Evolutionary conservation across 164 flowering plant genomes (phyloP).

Genomic region (Kingdonia uniflora): DNA sequence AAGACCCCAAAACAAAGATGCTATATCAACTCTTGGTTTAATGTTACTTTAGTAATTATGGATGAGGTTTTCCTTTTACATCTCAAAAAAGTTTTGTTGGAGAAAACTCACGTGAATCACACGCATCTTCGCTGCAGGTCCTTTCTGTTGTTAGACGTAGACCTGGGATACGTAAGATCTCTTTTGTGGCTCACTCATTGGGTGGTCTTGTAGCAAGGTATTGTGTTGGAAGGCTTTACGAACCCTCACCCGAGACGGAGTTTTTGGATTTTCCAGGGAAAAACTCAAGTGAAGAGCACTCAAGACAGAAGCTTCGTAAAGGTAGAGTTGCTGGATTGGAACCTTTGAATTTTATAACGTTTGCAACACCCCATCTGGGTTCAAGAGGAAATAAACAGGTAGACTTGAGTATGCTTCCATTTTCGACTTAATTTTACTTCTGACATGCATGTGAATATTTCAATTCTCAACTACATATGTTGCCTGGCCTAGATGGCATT

Average conservation of each 20-base stretch:
- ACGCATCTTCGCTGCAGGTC: conserved; percentile 41
- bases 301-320: conserved; percentile 26
- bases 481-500: too few relatives aligned
- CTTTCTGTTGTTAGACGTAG: conserved; percentile 45
- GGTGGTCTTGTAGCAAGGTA: conserved; percentile 94
- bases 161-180: conserved; percentile 64
- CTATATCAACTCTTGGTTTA: too few relatives aligned
- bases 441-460: too few relatives aligned
- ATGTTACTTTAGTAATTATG: too few relatives aligned
- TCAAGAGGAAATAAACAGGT: conserved; percentile 90
- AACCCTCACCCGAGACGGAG: conserved; percentile 14
- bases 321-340: conserved; percentile 77
- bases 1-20: too few relatives aligned
- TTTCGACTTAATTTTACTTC: too few relatives aligned
- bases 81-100: too few relatives aligned
- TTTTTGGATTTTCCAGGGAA: conserved; percentile 12
- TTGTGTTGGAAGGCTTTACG: conserved; percentile 75
- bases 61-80: too few relatives aligned
- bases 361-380: conserved; percentile 97
- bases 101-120: too few relatives aligned
- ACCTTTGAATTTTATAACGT: conserved; percentile 85
- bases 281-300: conserved; percentile 14
- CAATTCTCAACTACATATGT: too few relatives aligned
- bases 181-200: conserved; percentile 92
- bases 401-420: conserved; percentile 4